phyloP scores from a whole-genome alignment of 129 eudicot species.

The Ambrosia artemisiifolia region DNA sequence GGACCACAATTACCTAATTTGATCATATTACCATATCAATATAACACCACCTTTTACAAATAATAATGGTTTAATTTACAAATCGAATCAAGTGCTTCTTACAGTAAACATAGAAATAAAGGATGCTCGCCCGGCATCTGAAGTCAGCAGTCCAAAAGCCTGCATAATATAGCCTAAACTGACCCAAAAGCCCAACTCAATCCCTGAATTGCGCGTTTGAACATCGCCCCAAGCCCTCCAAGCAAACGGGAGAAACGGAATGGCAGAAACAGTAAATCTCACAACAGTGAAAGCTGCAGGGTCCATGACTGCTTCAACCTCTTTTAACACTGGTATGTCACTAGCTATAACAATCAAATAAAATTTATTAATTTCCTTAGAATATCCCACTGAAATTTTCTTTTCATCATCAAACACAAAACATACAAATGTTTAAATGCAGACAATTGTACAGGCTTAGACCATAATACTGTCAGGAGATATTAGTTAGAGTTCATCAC shows the following conservation, averaged over 20 bases:
- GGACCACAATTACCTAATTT: conserved; percentile 82
- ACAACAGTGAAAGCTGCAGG: conserved; percentile 78
- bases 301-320: conserved; percentile 79
- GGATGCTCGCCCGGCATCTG: conserved; percentile 95
- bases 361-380: conserved; percentile 6
- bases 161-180: conserved; percentile 85
- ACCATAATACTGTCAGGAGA: background rate
- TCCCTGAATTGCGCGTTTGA: conserved; percentile 67
- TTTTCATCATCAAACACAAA: background rate
- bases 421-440: background rate
- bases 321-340: conserved; percentile 80
- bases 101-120: conserved; percentile 85
- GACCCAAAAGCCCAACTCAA: conserved; percentile 87
- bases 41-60: background rate
- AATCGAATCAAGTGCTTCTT: conserved; percentile 27
- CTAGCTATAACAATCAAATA: conserved; percentile 51
- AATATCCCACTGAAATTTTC: conserved; percentile 5
- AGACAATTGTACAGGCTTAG: background rate
- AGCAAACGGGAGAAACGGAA: conserved; percentile 77
- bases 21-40: conserved; percentile 17
- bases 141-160: conserved; percentile 83
- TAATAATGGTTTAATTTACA: background rate
- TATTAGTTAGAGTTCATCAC: no score
- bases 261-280: conserved; percentile 69
- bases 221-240: conserved; percentile 55